These are phyloP conservation scores for Penicillium psychrosexuale DNA, from an alignment of 2,329 filamentous ascomycete species.

Conservation along the genomic window DNA sequence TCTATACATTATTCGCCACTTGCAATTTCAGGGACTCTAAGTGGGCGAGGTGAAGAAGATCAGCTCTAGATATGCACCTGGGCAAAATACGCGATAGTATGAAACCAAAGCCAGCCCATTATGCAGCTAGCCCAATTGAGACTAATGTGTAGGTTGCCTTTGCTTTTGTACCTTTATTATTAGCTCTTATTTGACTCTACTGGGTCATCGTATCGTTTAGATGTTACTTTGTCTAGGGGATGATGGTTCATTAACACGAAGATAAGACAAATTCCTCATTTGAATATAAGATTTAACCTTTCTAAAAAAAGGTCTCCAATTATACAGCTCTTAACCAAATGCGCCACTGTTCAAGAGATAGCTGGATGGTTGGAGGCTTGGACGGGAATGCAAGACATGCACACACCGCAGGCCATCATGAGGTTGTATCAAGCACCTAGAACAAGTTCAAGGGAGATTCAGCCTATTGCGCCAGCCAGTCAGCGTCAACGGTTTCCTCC, in stretches of 20 bases:
- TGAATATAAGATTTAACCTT: neutral
- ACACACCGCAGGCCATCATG: neutral
- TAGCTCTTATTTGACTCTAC: neutral
- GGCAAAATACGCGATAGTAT: neutral
- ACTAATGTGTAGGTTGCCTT: neutral
- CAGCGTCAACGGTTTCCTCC: constrained; percentile 3
- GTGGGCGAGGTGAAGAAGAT: neutral
- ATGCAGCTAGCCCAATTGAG: constrained; percentile 1
- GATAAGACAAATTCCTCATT: neutral
- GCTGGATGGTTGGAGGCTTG: constrained; percentile 1
- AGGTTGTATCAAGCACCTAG: neutral
- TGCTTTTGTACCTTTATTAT: neutral
- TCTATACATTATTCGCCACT: neutral
- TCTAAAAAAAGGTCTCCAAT: constrained; percentile 9
- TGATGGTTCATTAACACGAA: neutral
- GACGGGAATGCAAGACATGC: constrained; percentile 2
- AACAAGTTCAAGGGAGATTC: neutral
- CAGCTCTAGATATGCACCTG: neutral
- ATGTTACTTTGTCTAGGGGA: neutral
- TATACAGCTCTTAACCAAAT: neutral
- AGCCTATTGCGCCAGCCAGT: constrained; percentile 6
- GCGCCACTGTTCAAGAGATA: neutral
- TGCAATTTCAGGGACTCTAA: neutral
- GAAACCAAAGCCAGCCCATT: constrained; percentile 1
- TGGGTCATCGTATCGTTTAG: neutral